Conservation (phyloP, 345 rosid genomes). For the Brassica carinata region DNA sequence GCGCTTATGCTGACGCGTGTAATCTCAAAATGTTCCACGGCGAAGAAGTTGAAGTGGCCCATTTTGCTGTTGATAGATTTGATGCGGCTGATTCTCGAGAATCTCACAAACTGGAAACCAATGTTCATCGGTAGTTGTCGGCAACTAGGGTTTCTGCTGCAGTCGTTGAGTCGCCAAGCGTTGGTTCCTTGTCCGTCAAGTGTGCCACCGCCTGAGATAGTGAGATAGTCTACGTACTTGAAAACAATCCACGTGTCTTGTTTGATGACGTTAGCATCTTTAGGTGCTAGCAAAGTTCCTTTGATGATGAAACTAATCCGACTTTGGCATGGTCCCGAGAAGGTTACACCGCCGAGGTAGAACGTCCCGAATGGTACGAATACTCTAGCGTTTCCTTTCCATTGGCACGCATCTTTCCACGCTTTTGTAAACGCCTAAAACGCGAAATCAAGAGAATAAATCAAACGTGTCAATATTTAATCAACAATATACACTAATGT, state of each 20-base stretch:
- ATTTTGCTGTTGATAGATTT: constrained; percentile 41
- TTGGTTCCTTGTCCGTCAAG: constrained; percentile 40
- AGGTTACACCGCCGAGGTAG: constrained; percentile 27
- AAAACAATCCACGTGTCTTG: constrained; percentile 36
- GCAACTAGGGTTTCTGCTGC: constrained; percentile 22
- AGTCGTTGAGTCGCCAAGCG: constrained; percentile 28
- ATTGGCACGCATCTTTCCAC: constrained; percentile 39
- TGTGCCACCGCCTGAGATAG: constrained; percentile 34
- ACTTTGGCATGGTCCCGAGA: constrained; percentile 34
- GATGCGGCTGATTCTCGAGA: constrained; percentile 18
- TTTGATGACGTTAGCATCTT: constrained; percentile 28
- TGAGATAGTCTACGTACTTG: constrained; percentile 29
- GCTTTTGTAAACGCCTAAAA: constrained; percentile 38
- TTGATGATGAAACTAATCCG: constrained; percentile 36
- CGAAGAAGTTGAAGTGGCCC: constrained; percentile 37
- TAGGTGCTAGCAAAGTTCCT: constrained; percentile 40
- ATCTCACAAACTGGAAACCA: constrained; percentile 35
- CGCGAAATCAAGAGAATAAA: not conserved
- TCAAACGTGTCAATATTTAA: not conserved
- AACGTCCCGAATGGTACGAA: constrained; percentile 34
- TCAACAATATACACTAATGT: not conserved
- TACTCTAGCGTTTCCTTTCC: constrained; percentile 29
- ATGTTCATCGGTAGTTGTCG: constrained; percentile 31
- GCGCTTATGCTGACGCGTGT: constrained; percentile 15
- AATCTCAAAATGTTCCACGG: constrained; percentile 1